phyloP scores from a whole-genome alignment of 108 stramenopile species.

The Skeletonema tropicum region DNA sequence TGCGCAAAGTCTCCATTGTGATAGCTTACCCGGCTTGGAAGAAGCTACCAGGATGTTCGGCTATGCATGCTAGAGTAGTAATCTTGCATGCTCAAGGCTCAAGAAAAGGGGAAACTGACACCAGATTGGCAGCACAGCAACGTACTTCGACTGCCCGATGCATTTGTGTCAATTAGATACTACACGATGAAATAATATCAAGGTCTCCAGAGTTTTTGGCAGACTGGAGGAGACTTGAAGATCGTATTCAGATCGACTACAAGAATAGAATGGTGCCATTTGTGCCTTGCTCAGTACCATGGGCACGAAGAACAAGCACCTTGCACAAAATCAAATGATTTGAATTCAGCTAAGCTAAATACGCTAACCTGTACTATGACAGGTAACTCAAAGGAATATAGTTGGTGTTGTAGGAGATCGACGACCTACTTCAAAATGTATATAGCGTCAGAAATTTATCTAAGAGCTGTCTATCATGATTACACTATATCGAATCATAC shows the following conservation, averaged over 20 bases:
- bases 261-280: neutral
- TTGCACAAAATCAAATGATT: too few relatives aligned
- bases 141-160: neutral
- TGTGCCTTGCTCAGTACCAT: too few relatives aligned
- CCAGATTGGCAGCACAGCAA: neutral
- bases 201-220: neutral
- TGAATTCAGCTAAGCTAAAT: neutral
- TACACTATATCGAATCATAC: too few relatives aligned
- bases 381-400: too few relatives aligned
- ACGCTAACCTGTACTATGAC: neutral
- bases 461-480: too few relatives aligned
- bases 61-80: conserved; percentile 25
- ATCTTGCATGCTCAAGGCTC: neutral
- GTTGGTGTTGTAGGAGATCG: neutral
- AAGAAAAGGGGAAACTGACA: neutral
- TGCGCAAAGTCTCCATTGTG: conserved; percentile 40
- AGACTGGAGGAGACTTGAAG: neutral
- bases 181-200: neutral
- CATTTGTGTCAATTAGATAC: neutral
- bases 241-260: neutral
- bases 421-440: too few relatives aligned
- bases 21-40: conserved; percentile 75
- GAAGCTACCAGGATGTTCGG: conserved; percentile 85
- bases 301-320: too few relatives aligned
- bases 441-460: too few relatives aligned